phyloP scores from a whole-genome alignment of 2,329 filamentous ascomycete species.

The Metarhizium brunneum region DNA sequence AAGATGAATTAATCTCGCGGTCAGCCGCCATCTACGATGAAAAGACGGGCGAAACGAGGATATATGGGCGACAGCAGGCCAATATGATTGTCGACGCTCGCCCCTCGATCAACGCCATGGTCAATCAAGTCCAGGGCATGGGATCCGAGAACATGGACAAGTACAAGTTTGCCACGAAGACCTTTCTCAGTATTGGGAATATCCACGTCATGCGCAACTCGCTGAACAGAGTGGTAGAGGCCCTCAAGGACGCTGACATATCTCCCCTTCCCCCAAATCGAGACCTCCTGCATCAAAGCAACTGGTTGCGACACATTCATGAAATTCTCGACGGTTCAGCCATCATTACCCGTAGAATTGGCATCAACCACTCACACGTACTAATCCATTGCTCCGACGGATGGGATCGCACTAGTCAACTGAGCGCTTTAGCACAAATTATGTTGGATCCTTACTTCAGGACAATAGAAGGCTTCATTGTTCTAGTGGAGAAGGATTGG shows the following conservation, averaged over 20 bases:
- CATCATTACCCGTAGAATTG: conserved; percentile 78
- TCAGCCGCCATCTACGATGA: conserved; percentile 39
- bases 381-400: conserved; percentile 97
- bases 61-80: conserved; percentile 87
- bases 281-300: conserved; percentile 72
- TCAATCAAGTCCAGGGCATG: conserved; percentile 86
- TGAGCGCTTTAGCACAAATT: conserved; percentile 83
- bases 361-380: conserved; percentile 87
- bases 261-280: conserved; percentile 72
- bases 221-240: conserved; percentile 76
- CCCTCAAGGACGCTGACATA: conserved; percentile 86
- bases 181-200: conserved; percentile 92
- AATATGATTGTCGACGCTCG: conserved; percentile 95
- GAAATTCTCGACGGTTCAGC: conserved; percentile 76
- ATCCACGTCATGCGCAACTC: conserved; percentile 97
- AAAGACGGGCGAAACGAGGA: conserved; percentile 50
- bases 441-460: conserved; percentile 94
- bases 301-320: conserved; percentile 84
- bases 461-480: conserved; percentile 88
- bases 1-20: conserved; percentile 54
- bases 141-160: conserved; percentile 98
- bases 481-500: conserved; percentile 95
- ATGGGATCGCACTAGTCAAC: conserved; percentile 94
- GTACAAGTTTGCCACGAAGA: conserved; percentile 85
- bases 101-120: conserved; percentile 86